phyloP scores from a whole-genome alignment of 164 flowering plant species.

The Tetrastigma voinierianum region DNA sequence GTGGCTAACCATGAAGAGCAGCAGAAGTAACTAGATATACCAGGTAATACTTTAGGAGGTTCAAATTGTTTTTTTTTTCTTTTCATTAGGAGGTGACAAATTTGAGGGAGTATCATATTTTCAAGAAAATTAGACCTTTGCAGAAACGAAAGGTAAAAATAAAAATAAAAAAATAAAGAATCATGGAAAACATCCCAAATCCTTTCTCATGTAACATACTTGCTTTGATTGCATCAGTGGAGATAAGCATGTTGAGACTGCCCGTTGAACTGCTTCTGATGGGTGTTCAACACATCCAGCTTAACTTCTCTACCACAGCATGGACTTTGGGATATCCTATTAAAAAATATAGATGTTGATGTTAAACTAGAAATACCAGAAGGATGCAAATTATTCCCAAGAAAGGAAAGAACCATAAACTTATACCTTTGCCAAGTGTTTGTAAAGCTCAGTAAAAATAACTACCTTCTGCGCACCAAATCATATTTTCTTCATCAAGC shows the following conservation, averaged over 20 bases:
- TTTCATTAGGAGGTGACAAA: background rate
- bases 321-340: slow-evolving; percentile 95
- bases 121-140: background rate
- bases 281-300: slow-evolving; percentile 97
- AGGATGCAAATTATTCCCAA: background rate
- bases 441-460: slow-evolving; percentile 89
- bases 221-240: slow-evolving; percentile 88
- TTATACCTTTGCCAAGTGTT: slow-evolving; percentile 79
- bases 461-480: slow-evolving; percentile 98
- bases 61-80: background rate
- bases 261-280: slow-evolving; percentile 98
- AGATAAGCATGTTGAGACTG: slow-evolving; percentile 88
- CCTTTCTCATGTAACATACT: slow-evolving; percentile 38
- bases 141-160: background rate
- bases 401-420: background rate
- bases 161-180: background rate
- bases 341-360: slow-evolving; percentile 10
- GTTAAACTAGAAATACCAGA: background rate
- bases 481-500: slow-evolving; percentile 96
- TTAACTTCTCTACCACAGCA: slow-evolving; percentile 89
- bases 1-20: no score
- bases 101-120: background rate
- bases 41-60: no score
- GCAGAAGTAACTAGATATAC: no score
- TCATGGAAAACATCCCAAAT: background rate